Evolutionary conservation across 371 early-diverging fungal species (phyloP), one percentile per base, ranked within the genome.

Genomic region (Smittium culicis): DNA sequence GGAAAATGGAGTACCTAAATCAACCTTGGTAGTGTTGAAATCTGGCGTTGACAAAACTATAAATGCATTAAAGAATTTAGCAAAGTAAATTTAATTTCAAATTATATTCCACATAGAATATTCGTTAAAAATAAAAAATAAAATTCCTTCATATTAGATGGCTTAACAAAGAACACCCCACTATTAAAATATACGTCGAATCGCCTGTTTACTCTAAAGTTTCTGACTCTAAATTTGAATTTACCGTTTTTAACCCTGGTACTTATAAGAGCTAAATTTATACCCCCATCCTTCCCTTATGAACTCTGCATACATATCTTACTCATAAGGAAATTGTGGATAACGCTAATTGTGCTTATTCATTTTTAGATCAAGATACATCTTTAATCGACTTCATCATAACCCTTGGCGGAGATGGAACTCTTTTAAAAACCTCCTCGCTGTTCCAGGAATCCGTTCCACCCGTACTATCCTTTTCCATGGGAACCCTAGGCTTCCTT

Each of bases 361-460:
- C 59, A 11, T 28, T 28, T 8, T 28, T 59, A 59, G 25, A 62
- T 33, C 77, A 77, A 67, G 74, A 79, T 62, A 35, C 71, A 54
- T 71, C 78, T 28, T 69, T 67, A 0, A 75, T 88, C 0, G 96
- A 95, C 73, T 85, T 93, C 72, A 89, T 93, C 35, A 83, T 97
- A 25, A 92, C 96, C 1, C 76, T 96, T 20, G 98, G 98, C 34
- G 98, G 98, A 33, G 98, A 97, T 76, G 98, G 98, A 17, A 96
- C 98, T 1, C 86, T 97, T 54, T 82, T 97, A 58, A 92, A 91
- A 71, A 80, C 91, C 0, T 87, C 93, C 0, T 89, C 89, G 1
- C 73, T 94, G 29, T 95, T 94, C 72, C 85, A 83, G 31, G 76
- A 79, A 29, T 78, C 80, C 1, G 88, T 86, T 2, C 97, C 97